These are phyloP conservation scores for Aurifilum marmelostoma DNA, from an alignment of 2,329 filamentous ascomycete species.

Conservation along the genomic window DNA sequence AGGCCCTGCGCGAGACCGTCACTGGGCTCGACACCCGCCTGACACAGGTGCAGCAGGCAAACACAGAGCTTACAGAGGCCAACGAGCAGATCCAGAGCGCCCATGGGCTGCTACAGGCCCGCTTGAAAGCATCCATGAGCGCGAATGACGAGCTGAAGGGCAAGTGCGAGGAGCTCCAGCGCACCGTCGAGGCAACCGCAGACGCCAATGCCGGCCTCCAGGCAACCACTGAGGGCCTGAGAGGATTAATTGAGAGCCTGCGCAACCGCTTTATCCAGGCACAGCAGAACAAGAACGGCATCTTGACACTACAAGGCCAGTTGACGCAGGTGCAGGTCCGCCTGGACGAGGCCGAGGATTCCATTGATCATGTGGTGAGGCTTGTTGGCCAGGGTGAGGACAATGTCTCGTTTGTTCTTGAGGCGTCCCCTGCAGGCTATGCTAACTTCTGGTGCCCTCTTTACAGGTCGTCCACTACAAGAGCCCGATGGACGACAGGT, in stretches of 20 bases:
- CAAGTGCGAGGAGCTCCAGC: not conserved
- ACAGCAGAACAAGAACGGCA: not conserved
- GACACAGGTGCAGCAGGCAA: not conserved
- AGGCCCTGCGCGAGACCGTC: not conserved
- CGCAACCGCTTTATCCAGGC: not conserved
- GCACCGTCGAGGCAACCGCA: not conserved
- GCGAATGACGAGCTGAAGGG: not conserved
- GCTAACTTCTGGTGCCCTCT: no score
- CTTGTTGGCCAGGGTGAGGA: not conserved
- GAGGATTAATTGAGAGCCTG: not conserved
- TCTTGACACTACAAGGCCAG: not conserved
- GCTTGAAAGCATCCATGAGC: not conserved
- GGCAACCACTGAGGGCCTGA: not conserved
- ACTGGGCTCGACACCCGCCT: not conserved
- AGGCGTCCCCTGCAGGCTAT: not conserved
- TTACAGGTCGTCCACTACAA: no score
- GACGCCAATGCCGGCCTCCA: not conserved
- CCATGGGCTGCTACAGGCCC: not conserved
- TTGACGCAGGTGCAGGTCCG: not conserved
- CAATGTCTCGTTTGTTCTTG: not conserved
- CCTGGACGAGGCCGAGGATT: not conserved
- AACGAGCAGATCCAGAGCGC: conserved; percentile 1
- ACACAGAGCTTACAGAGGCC: not conserved
- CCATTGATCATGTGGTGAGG: not conserved
- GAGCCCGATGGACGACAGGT: not conserved